Evolutionary conservation across 441 rosid species (phyloP), one percentile per base, ranked within the genome.

Genomic region (Rhodomyrtus psidioides): DNA sequence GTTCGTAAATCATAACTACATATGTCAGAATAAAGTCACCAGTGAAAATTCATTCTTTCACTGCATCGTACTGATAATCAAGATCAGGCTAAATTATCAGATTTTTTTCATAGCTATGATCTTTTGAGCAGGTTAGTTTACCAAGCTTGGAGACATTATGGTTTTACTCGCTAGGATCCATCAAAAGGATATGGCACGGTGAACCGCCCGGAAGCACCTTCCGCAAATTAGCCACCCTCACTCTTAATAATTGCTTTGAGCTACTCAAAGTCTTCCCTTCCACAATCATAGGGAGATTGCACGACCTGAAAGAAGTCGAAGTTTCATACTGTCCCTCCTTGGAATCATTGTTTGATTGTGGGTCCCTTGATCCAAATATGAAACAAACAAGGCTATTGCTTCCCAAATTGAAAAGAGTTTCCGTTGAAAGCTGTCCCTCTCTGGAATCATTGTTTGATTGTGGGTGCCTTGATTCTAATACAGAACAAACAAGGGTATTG

Each of bases 301-400:
- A 55, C 12, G 24, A 55, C n/a, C n/a, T 55, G 0, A 4, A 10
- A 5, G 3, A 3, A 1, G 17, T 53, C 17, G 0, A 14, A 4
- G 54, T 53, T 14, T 13, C 5, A 4, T 0, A 2, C 9, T 59
- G 19, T 59, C 21, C 4, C 10, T 27, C 5, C 70, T 1, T 27
- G 1, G 19, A 59, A 3, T 59, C 39, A 0, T 59, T 27, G 2
- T 27, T 14, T 7, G 12, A 14, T 12, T 14, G 3, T 7, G 7
- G 19, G 9, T 21, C 56, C 24, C 24, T 19, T 54, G 56, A 19
- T 54, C 0, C 56, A 19, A 54, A 54, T 54, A 54, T 9, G 8
- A 9, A 7, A 3, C 56, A 54, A 24, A 24, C n/a, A 56, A 56
- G 1, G 3, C 27, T 26, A 24, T 24, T 56, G 28, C 60, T 57